Evolutionary conservation across 192 early-diverging fungal species (phyloP), one percentile per base, ranked within the genome.

Genomic region (Coemansia nantahalensis): DNA sequence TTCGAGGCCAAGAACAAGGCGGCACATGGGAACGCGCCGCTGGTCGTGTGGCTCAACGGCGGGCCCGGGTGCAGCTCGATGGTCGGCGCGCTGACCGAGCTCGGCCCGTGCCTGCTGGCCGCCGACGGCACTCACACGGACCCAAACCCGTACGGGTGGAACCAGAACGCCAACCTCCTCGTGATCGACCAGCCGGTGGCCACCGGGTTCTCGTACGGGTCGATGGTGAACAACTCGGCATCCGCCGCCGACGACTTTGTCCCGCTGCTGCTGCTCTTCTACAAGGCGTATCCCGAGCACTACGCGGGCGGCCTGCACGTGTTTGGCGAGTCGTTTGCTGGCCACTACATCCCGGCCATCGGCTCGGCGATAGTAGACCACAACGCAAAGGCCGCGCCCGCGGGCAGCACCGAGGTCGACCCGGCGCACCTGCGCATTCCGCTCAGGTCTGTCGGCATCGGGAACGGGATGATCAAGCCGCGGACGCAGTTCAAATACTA

Each of bases 321-420:
- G 34, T 89, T 89, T 49, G 94, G 94, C 39, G 90, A 95, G 70
- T 82, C 77, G 33, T 86, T 90, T 47, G 84, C 76, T 4, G 95
- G 93, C 3, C 92, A 96, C 65, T 98, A 96, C 59, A 81, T 98
- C 19, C 95, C 93, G 15, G 93, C 87, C 16, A 83, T 94, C 26
- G 92, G 80, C 5, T 45, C 65, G 24, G 84, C 83, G 21, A 90
- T 95, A 50, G 65, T 81, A 21, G 77, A 82, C 13, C 64, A 75
- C 18, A 95, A 96, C 78, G 7, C 30, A 7, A 12, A 24, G 7
- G 40, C 32, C 8, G 34, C 19, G 26, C 30, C n/a, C 2, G 11
- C 19, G 2, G 11, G n/a, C 13, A 1, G 16, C 51, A 8, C 21
- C 18, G 8, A 2, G 9, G 3, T 9, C 3, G 36, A 38, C 36